Percentiles rank a stretch among this genome's conserved stretches.
Conservation (phyloP, 2,329 filamentous ascomycete species). For the Colletotrichum falcatum region DNA sequence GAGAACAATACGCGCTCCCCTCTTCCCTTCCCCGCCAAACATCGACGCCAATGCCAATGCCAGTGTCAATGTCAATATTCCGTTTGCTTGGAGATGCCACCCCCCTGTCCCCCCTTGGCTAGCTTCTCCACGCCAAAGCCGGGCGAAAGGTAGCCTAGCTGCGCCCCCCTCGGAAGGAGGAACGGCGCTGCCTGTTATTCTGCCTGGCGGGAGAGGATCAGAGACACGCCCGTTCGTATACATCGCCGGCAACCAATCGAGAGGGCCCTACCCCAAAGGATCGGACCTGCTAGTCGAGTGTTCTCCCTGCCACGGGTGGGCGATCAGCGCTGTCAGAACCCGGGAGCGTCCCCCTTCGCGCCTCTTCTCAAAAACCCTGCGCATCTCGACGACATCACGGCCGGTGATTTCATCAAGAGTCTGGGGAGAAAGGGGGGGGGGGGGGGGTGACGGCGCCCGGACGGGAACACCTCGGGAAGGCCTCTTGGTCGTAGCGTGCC, state of each 20-base stretch:
- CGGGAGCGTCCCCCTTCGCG: neutral
- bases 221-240: too few species aligned
- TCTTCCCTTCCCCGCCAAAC: neutral
- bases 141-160: neutral
- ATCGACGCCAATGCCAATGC: neutral
- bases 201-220: too few species aligned
- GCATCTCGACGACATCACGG: constrained; percentile 9
- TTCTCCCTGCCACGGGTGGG: neutral
- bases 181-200: neutral
- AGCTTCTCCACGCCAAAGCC: constrained; percentile 3
- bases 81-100: neutral
- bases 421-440: too few species aligned
- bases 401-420: too few species aligned
- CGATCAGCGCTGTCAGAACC: constrained; percentile 2
- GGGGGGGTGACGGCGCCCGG: neutral
- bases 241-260: neutral
- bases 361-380: neutral
- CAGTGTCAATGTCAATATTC: neutral
- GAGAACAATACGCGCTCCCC: neutral
- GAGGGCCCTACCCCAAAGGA: too few species aligned
- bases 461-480: too few species aligned
- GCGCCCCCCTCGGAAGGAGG: neutral
- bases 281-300: too few species aligned
- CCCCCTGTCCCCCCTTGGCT: neutral
- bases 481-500: neutral